phyloP scores from a whole-genome alignment of 345 rosid genomes.

The Melastoma malabathricum region DNA sequence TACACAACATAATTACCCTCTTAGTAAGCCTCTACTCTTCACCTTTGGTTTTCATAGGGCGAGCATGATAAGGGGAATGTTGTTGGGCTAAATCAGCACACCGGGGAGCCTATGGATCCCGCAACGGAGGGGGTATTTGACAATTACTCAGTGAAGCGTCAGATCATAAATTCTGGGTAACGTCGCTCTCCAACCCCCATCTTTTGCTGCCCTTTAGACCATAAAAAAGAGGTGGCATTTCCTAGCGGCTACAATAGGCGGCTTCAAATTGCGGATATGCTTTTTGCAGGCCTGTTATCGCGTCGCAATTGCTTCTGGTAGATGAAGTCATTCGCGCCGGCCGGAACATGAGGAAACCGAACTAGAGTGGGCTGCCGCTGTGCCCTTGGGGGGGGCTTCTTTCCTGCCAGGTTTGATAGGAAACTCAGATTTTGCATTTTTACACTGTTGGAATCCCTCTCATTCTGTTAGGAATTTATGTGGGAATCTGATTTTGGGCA shows the following conservation, averaged over 20 bases:
- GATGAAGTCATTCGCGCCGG: conserved; percentile 98
- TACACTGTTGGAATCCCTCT: no score
- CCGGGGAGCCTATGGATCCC: conserved; percentile 86
- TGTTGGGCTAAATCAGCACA: conserved; percentile 72
- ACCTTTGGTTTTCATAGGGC: conserved; percentile 32
- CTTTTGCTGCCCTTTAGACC: neutral
- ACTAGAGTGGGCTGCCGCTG: conserved; percentile 10
- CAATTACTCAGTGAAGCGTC: conserved; percentile 93
- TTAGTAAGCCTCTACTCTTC: neutral
- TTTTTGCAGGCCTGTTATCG: conserved; percentile 73
- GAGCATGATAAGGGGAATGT: conserved; percentile 88
- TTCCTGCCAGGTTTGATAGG: neutral
- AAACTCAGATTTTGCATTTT: neutral
- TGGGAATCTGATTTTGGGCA: no score
- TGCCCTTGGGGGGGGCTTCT: neutral
- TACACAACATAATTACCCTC: neutral
- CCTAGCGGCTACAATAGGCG: neutral
- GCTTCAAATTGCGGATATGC: neutral
- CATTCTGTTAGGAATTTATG: no score
- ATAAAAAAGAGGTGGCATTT: neutral
- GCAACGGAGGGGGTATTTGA: conserved; percentile 85
- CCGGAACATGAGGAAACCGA: conserved; percentile 95
- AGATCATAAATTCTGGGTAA: conserved; percentile 82
- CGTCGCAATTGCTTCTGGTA: conserved; percentile 84
- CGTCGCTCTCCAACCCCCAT: neutral